Evolutionary conservation across 2,329 filamentous ascomycete species (phyloP).

Genomic region (Apiospora hydei): DNA sequence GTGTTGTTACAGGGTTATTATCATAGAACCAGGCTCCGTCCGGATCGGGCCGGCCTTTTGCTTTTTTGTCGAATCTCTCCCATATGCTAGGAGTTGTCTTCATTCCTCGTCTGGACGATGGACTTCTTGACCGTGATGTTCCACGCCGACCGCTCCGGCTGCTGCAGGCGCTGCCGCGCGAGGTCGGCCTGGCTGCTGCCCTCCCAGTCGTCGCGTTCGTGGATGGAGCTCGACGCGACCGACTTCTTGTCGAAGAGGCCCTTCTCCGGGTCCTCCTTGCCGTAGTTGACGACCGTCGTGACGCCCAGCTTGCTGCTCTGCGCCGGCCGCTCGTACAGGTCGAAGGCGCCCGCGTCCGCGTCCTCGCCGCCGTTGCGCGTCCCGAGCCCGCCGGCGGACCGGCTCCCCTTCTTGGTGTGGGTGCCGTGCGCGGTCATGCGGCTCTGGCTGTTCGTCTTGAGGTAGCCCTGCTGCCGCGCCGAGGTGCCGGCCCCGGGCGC

Average conservation of each 20-base stretch:
- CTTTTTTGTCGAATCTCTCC: neutral
- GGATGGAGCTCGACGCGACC: conserved; percentile 26
- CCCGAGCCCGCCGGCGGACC: neutral
- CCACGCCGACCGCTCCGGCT: conserved; percentile 23
- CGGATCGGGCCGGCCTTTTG: neutral
- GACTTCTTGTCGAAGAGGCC: conserved; percentile 23
- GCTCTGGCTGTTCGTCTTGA: conserved; percentile 26
- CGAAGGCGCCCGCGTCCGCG: conserved; percentile 25
- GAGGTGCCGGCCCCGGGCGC: conserved; percentile 27
- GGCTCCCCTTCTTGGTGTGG: neutral
- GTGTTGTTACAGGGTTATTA: neutral
- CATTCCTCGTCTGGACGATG: conserved; percentile 30
- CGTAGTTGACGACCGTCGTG: conserved; percentile 31
- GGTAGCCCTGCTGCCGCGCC: conserved; percentile 24
- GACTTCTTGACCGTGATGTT: conserved; percentile 31
- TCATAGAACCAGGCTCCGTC: too few species aligned
- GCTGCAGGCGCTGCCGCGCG: conserved; percentile 5
- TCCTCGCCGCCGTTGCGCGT: conserved; percentile 11
- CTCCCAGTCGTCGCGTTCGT: conserved; percentile 25
- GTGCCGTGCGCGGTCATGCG: neutral
- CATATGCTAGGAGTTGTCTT: neutral
- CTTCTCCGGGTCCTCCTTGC: conserved; percentile 23
- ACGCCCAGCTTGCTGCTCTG: conserved; percentile 27
- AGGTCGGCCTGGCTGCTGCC: conserved; percentile 29
- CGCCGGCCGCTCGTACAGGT: conserved; percentile 27